Evolutionary conservation across 306 rosid species (phyloP).

Genomic region (Casuarina glauca): DNA sequence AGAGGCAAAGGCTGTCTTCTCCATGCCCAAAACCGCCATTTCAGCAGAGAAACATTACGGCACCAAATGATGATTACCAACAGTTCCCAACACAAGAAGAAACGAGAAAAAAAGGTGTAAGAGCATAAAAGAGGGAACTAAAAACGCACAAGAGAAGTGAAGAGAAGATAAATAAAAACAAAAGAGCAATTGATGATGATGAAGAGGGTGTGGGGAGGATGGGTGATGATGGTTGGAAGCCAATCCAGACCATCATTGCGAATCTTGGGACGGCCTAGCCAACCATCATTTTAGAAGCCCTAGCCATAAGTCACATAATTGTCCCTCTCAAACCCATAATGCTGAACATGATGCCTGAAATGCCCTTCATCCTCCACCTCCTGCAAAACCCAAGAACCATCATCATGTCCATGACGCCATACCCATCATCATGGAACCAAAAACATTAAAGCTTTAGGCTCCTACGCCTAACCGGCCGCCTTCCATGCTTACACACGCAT

Average conservation of each 20-base stretch:
- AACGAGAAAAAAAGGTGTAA: slow-evolving; percentile 17
- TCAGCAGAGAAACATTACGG: slow-evolving; percentile 37
- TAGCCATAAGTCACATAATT: slow-evolving; percentile 76
- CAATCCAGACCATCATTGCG: slow-evolving; percentile 99
- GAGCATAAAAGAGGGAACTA: slow-evolving; percentile 31
- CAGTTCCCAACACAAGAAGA: slow-evolving; percentile 63
- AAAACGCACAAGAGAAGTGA: slow-evolving; percentile 28
- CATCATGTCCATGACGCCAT: slow-evolving; percentile 84
- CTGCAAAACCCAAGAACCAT: slow-evolving; percentile 19
- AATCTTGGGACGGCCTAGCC: slow-evolving; percentile 98
- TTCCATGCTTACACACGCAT: slow-evolving; percentile 98
- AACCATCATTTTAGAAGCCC: slow-evolving; percentile 92
- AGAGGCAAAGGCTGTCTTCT: slow-evolving; percentile 35
- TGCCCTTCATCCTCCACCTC: slow-evolving; percentile 32
- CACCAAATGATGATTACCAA: slow-evolving; percentile 56
- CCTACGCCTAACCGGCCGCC: slow-evolving; percentile 98
- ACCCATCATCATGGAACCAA: slow-evolving; percentile 48
- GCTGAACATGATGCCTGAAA: slow-evolving; percentile 29
- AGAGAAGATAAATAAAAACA: slow-evolving; percentile 44
- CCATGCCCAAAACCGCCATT: slow-evolving; percentile 30
- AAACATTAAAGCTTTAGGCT: slow-evolving; percentile 53
- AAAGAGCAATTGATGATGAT: slow-evolving; percentile 54
- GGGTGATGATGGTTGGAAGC: slow-evolving; percentile 68
- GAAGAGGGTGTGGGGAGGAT: slow-evolving; percentile 35
- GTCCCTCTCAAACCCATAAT: slow-evolving; percentile 50